Evolutionary conservation across 495 filamentous ascomycete genomes (phyloP), one percentile per base, ranked within the genome.

Genomic region (Polyplosphaeria fusca): DNA sequence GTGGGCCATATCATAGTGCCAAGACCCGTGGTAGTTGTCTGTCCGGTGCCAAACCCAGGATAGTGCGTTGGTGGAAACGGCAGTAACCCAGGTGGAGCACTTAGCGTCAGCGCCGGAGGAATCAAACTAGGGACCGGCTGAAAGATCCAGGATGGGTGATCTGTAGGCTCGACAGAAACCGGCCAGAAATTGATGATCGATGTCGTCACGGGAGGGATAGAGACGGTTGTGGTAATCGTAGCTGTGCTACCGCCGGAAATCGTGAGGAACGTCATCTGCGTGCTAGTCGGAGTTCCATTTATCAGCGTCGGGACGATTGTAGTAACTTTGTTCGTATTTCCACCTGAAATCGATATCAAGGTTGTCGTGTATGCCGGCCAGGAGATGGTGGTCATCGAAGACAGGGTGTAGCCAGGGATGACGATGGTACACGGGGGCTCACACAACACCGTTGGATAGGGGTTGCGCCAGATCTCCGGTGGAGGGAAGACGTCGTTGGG

Each of bases 11-110:
- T n/a, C n/a, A n/a, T n/a, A n/a, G n/a, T n/a, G n/a, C n/a, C n/a
- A n/a, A n/a, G n/a, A n/a, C n/a, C 61, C 43, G 47, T 50, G 25
- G 41, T 35, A 3, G 11, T 38, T 24, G 26, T n/a, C n/a, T n/a
- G n/a, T n/a, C n/a, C n/a, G n/a, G n/a, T n/a, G n/a, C n/a, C n/a
- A n/a, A n/a, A n/a, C n/a, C n/a, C n/a, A n/a, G n/a, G n/a, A n/a
- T n/a, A n/a, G n/a, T n/a, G n/a, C n/a, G n/a, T n/a, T n/a, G n/a
- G n/a, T n/a, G n/a, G n/a, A n/a, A n/a, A n/a, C n/a, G n/a, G n/a
- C n/a, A n/a, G n/a, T n/a, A n/a, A n/a, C n/a, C n/a, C n/a, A n/a
- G n/a, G n/a, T n/a, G n/a, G n/a, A n/a, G n/a, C n/a, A n/a, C n/a
- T n/a, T n/a, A n/a, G n/a, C n/a, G n/a, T n/a, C n/a, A n/a, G n/a